Evolutionary conservation across 257 asterid genomes (phyloP).

Genomic region (Nicotiana undulata): DNA sequence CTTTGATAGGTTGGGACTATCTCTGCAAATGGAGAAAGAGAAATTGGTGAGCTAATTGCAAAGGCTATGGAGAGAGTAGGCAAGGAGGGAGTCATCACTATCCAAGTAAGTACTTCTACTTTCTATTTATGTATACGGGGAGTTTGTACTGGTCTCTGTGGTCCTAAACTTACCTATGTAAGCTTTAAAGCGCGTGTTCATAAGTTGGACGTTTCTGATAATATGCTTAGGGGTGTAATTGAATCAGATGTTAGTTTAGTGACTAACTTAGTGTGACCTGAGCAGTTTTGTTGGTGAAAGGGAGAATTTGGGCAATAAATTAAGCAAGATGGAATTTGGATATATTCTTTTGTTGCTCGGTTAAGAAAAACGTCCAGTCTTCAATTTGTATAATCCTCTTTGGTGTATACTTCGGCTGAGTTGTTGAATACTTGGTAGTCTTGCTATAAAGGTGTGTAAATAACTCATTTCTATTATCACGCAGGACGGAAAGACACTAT

Average conservation of each 20-base stretch:
- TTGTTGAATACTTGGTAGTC: background rate
- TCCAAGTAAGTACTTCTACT: constrained; percentile 53
- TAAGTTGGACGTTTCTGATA: background rate
- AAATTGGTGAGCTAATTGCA: constrained; percentile 88
- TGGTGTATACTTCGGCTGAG: background rate
- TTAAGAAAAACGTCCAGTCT: background rate
- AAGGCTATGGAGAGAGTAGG: constrained; percentile 99
- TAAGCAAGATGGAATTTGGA: background rate
- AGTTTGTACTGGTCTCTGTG: background rate
- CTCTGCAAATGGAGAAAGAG: constrained; percentile 90
- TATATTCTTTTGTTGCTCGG: background rate
- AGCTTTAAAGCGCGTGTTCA: background rate
- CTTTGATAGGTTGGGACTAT: constrained; percentile 77
- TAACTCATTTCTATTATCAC: background rate
- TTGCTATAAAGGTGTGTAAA: background rate
- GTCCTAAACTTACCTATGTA: background rate
- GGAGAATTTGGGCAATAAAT: background rate
- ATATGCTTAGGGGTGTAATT: background rate
- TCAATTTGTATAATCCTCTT: background rate
- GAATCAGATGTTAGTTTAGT: background rate
- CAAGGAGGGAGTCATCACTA: constrained; percentile 93
- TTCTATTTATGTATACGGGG: background rate
- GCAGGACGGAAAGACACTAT: constrained; percentile 89
- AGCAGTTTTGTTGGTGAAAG: background rate
- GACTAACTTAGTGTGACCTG: background rate